Percentiles rank a stretch among this genome's conserved stretches.
Conservation (phyloP, 164 flowering plant species). For the Nymphaea thermarum region DNA sequence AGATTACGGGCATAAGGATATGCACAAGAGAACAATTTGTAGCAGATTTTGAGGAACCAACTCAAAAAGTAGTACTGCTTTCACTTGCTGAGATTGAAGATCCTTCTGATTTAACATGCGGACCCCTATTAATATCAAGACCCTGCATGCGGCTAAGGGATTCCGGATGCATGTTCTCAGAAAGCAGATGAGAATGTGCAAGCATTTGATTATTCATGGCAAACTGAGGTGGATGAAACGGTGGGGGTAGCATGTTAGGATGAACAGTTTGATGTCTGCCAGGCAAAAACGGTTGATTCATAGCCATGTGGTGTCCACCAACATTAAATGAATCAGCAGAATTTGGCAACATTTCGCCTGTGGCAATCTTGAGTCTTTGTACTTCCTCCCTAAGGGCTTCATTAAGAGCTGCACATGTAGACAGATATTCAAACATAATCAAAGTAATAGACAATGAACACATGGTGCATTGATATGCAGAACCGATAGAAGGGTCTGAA, state of each 20-base stretch:
- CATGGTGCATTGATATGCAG: neutral
- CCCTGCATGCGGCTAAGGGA: slow-evolving; percentile 76
- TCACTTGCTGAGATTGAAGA: slow-evolving; percentile 74
- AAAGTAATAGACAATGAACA: neutral
- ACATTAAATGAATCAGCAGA: slow-evolving; percentile 41
- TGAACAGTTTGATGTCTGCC: slow-evolving; percentile 30
- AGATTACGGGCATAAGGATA: neutral
- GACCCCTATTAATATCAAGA: slow-evolving; percentile 64
- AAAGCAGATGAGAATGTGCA: slow-evolving; percentile 25
- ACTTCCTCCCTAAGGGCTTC: slow-evolving; percentile 83
- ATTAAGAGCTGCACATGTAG: slow-evolving; percentile 45
- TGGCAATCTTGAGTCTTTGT: slow-evolving; percentile 65
- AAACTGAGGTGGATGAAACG: slow-evolving; percentile 36
- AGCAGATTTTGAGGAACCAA: neutral
- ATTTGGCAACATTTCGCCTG: slow-evolving; percentile 44
- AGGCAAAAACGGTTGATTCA: slow-evolving; percentile 27
- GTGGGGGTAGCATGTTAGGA: slow-evolving; percentile 35
- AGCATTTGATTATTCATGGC: slow-evolving; percentile 26
- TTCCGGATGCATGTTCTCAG: slow-evolving; percentile 63
- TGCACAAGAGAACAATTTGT: neutral
- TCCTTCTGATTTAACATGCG: slow-evolving; percentile 70
- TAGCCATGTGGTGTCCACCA: slow-evolving; percentile 56
- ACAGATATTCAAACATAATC: neutral
- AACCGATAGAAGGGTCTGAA: neutral
- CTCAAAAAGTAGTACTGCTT: slow-evolving; percentile 59